Percentiles rank a stretch among this genome's conserved stretches.
These are phyloP conservation scores for Dorcoceras hygrometricum DNA, from an alignment of 257 asterid genomes.

Conservation along the genomic window DNA sequence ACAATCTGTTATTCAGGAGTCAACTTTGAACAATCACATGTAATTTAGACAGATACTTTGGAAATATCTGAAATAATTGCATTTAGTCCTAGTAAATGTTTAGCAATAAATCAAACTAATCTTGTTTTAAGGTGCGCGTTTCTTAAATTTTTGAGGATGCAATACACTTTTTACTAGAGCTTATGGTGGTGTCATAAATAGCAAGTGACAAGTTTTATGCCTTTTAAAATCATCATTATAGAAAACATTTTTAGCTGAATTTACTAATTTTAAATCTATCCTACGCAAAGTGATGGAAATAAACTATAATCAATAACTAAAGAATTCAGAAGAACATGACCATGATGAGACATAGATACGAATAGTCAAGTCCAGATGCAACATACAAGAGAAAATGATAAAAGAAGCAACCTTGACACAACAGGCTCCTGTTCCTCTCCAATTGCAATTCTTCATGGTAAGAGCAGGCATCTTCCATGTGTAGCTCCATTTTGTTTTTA, in stretches of 20 bases:
- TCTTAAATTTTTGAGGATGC: neutral
- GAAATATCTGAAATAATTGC: neutral
- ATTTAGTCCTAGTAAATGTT: neutral
- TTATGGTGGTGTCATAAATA: neutral
- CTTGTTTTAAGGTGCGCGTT: no score
- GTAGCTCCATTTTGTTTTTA: constrained; percentile 63
- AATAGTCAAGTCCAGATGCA: constrained; percentile 14
- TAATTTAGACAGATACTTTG: no score
- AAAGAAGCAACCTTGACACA: constrained; percentile 50
- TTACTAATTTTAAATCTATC: neutral
- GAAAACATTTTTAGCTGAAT: neutral
- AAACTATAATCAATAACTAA: constrained; percentile 19
- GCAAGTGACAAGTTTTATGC: neutral
- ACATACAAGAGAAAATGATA: constrained; percentile 10
- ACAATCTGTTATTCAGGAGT: no score
- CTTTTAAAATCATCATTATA: no score
- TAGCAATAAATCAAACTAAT: no score
- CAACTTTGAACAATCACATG: no score
- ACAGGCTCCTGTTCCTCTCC: constrained; percentile 86
- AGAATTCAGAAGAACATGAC: constrained; percentile 6
- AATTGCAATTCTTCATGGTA: constrained; percentile 56
- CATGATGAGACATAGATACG: constrained; percentile 11
- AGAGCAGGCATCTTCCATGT: constrained; percentile 73
- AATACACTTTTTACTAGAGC: neutral
- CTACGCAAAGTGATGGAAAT: neutral